Percentiles rank a stretch among this genome's conserved stretches.
These are phyloP conservation scores for Didymella exigua DNA, from an alignment of 2,329 filamentous ascomycete species.

Conservation along the genomic window DNA sequence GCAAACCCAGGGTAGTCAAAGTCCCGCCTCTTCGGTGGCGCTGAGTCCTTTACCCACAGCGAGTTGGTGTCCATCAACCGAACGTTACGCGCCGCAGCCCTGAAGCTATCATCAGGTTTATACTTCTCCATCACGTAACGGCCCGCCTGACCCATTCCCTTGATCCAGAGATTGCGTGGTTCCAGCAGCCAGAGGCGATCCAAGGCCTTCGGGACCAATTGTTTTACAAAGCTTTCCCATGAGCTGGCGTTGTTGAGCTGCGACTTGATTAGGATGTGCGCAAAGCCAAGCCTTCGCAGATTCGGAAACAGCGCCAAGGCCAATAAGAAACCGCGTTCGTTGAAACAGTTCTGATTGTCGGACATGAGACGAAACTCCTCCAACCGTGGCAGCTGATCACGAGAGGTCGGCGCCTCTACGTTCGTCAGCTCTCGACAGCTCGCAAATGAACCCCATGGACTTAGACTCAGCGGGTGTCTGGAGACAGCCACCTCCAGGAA, in stretches of 20 bases:
- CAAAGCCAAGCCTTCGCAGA: slow-evolving; percentile 4
- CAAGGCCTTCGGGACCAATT: background rate
- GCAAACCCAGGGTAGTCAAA: slow-evolving; percentile 8
- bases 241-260: background rate
- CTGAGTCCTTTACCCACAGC: background rate
- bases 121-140: background rate
- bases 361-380: slow-evolving; percentile 8
- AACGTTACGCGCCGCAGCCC: background rate
- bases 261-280: slow-evolving; percentile 6
- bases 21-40: background rate
- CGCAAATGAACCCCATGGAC: background rate
- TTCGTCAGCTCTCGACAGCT: background rate
- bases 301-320: background rate
- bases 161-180: background rate
- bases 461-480: background rate
- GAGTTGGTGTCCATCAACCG: slow-evolving; percentile 3
- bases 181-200: slow-evolving; percentile 7
- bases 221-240: background rate
- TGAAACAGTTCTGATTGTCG: slow-evolving; percentile 5
- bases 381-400: background rate
- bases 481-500: slow-evolving; percentile 2
- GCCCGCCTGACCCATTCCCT: background rate
- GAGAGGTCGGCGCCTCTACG: too few relatives aligned
- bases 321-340: background rate
- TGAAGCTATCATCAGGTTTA: background rate